These are phyloP conservation scores for Diaporthe sp. DNA, from an alignment of 2,329 filamentous ascomycete species.

Conservation along the genomic window DNA sequence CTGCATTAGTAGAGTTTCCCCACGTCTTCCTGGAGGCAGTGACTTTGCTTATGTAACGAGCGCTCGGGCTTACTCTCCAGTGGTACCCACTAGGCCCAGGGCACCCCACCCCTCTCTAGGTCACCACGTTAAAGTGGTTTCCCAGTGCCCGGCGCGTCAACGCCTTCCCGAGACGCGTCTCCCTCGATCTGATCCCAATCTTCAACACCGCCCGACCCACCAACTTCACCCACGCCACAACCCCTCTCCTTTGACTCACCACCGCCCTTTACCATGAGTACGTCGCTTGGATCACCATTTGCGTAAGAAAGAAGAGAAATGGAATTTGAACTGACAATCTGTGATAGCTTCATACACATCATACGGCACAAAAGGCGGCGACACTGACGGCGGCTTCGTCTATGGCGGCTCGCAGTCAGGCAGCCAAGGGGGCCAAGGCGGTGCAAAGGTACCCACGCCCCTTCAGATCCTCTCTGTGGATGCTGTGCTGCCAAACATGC, in stretches of 20 bases:
- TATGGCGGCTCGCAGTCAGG: constrained; percentile 72
- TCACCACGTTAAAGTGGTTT: constrained; percentile 42
- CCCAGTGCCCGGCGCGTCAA: constrained; percentile 37
- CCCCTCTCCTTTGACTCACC: neutral
- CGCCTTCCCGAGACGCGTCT: constrained; percentile 39
- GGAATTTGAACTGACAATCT: neutral
- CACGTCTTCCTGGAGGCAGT: neutral
- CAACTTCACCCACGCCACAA: constrained; percentile 27
- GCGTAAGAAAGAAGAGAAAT: neutral
- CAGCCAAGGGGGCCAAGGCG: constrained; percentile 59
- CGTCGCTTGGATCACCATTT: neutral
- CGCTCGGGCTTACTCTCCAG: neutral
- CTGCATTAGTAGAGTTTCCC: neutral
- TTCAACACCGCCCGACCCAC: constrained; percentile 18
- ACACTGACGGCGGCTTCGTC: constrained; percentile 74
- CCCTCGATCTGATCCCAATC: constrained; percentile 29
- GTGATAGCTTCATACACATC: constrained; percentile 63
- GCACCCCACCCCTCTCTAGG: neutral
- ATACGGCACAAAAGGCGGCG: constrained; percentile 69
- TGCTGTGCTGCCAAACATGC: neutral
- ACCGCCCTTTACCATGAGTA: constrained; percentile 38
- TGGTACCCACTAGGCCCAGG: neutral
- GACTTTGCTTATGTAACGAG: constrained; percentile 7
- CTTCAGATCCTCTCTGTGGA: constrained; percentile 3
- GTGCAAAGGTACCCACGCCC: constrained; percentile 43